phyloP scores from a whole-genome alignment of 75 land plant genomes.

The Adiantum capillusveneris region DNA sequence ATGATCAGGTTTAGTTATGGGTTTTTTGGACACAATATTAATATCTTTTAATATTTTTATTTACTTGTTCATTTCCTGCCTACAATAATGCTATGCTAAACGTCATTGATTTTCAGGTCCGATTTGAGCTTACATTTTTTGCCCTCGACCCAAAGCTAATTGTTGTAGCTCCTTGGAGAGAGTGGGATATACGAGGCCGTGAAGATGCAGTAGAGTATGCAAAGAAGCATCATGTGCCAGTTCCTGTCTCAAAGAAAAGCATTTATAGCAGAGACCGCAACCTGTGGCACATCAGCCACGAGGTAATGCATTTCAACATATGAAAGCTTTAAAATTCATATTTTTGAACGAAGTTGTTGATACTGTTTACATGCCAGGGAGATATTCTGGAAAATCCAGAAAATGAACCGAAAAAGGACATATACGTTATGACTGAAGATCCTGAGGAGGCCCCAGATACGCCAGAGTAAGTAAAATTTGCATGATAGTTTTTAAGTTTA shows the following conservation, averaged over 20 bases:
- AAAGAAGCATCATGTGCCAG: slow-evolving; percentile 89
- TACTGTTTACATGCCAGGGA: no score
- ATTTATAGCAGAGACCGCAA: slow-evolving; percentile 98
- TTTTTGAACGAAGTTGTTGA: no score
- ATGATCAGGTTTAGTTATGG: slow-evolving; percentile 67
- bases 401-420: slow-evolving; percentile 86
- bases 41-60: background rate
- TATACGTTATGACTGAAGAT: slow-evolving; percentile 84
- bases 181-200: slow-evolving; percentile 94
- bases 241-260: slow-evolving; percentile 94
- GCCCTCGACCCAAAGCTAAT: slow-evolving; percentile 84
- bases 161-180: slow-evolving; percentile 98
- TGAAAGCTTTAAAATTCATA: no score
- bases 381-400: slow-evolving; percentile 94
- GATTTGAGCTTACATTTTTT: slow-evolving; percentile 96
- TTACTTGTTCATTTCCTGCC: background rate
- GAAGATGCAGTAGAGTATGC: slow-evolving; percentile 99
- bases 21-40: no score
- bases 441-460: slow-evolving; percentile 79
- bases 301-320: slow-evolving; percentile 35
- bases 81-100: background rate
- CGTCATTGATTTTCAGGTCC: slow-evolving; percentile 43
- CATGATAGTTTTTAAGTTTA: no score
- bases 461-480: slow-evolving; percentile 72
- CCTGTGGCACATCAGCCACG: slow-evolving; percentile 98